phyloP scores from a whole-genome alignment of 495 filamentous ascomycete genomes.

The Penicillium pulvis region DNA sequence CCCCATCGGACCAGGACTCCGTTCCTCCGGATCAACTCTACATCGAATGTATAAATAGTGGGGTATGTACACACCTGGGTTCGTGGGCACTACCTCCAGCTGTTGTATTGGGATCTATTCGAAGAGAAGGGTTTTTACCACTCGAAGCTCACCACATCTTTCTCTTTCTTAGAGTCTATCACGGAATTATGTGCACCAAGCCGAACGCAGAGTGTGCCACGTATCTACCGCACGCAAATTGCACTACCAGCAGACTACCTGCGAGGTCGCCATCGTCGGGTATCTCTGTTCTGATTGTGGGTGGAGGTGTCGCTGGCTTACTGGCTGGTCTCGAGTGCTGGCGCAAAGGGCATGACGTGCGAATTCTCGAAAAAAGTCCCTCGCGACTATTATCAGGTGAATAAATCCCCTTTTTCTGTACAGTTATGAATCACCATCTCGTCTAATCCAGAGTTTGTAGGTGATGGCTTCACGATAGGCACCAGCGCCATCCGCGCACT shows the following conservation, averaged over 20 bases:
- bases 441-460: constrained; percentile 25
- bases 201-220: not conserved
- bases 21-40: not conserved
- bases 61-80: too few relatives aligned
- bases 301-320: constrained; percentile 21
- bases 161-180: not conserved
- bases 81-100: too few relatives aligned
- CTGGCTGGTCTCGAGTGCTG: constrained; percentile 21
- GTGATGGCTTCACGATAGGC: constrained; percentile 58
- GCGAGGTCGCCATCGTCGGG: constrained; percentile 7
- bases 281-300: constrained; percentile 18
- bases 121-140: not conserved
- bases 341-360: constrained; percentile 24
- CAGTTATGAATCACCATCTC: not conserved
- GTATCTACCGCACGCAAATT: not conserved
- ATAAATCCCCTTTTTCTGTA: not conserved
- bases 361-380: constrained; percentile 18
- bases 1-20: not conserved
- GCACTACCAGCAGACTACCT: not conserved
- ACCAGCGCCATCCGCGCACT: constrained; percentile 50
- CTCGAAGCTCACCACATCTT: not conserved
- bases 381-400: constrained; percentile 12
- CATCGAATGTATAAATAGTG: not conserved
- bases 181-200: not conserved
- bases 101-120: not conserved